Evolutionary conservation across 2,329 filamentous ascomycete genomes (phyloP), one percentile per base, ranked within the genome.

Genomic region (Periconia macrospinosa): DNA sequence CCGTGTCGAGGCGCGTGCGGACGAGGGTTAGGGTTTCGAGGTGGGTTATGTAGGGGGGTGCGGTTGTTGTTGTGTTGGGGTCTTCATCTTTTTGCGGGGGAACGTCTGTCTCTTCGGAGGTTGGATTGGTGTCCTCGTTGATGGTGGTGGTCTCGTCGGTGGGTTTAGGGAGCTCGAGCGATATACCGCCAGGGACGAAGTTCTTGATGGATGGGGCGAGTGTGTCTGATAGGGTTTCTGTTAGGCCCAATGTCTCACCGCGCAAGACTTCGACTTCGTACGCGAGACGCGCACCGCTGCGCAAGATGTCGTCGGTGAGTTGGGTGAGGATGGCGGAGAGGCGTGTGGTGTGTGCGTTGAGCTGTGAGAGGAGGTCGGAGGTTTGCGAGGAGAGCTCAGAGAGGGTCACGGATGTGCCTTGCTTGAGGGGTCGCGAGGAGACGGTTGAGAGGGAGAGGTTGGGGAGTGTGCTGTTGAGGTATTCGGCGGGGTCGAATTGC

Each of bases 251-350:
- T 2, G 91, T 89, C 75, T 97, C 92, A 58, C 92, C 92, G n/a
- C 92, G 85, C 46, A 97, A 75, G 17, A 97, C 83, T 74, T 97
- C 93, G 18, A 97, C 93, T 75, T 97, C 91, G 69, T 99, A 99
- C 18, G 92, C 91, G 53, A 99, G 78, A 3, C 93, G 84, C 59
- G 90, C 91, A 23, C 92, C 91, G 66, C 91, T 92, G 53, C 94
- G 85, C 57, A 99, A 76, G 58, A 99, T 97, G 62, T 97, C 94
- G 73, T 99, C 93, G 11, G 94, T 97, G 55, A 97, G 80, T 67
- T 93, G 88, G 30, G 92, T 96, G 53, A 99, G 81, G 44, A 87
- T 90, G 50, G 83, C 86, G 14, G 92, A 91, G 8, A 97, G 79
- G 44, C 92, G 85, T 17, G 91, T 88, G 1, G 92, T 96, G 71